A percentile compares a stretch with the other conserved stretches of the same genome.
These are phyloP conservation scores for Fagopyrum esculentum DNA, from an alignment of 148 eudicot species.

Conservation along the genomic window DNA sequence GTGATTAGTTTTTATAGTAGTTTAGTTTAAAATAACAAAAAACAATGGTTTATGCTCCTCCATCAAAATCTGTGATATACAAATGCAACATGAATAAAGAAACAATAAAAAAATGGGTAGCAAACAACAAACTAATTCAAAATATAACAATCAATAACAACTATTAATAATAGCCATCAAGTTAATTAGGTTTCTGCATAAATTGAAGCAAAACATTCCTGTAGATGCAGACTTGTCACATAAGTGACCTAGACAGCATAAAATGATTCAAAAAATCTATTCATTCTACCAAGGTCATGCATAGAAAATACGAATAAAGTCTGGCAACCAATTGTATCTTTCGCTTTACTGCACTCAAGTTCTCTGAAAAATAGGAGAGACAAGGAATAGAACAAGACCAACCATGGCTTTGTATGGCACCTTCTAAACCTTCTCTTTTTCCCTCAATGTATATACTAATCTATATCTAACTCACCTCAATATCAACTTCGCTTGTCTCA, in stretches of 20 bases:
- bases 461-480: too few species aligned
- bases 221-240: neutral
- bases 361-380: neutral
- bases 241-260: neutral
- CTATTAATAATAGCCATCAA: neutral
- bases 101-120: too few species aligned
- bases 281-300: neutral
- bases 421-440: slow-evolving; percentile 2
- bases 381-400: neutral
- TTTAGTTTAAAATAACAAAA: neutral
- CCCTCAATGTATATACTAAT: neutral
- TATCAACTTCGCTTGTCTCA: too few species aligned
- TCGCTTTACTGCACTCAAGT: neutral
- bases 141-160: neutral
- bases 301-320: neutral
- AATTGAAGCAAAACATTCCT: neutral
- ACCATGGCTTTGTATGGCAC: neutral
- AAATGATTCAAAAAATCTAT: neutral
- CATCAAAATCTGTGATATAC: too few species aligned
- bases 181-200: neutral
- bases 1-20: neutral
- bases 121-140: neutral
- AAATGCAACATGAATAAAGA: too few species aligned
- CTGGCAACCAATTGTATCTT: neutral
- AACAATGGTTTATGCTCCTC: neutral